Conservation (phyloP, 345 rosid species). For the Pelargonium nanum region DNA sequence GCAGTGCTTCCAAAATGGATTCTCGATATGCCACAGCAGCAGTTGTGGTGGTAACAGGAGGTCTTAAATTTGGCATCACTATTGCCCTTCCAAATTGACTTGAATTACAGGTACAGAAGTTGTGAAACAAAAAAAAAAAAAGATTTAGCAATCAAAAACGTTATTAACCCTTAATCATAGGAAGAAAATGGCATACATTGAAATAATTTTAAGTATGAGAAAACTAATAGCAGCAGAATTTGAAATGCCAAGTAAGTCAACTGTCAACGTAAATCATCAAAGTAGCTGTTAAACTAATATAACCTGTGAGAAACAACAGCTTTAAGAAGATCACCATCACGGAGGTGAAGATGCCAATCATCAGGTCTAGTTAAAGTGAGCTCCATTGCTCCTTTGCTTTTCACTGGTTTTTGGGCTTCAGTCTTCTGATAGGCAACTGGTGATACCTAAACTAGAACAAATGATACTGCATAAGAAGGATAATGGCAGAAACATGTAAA, state of each 20-base stretch:
- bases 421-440: slow-evolving; percentile 1
- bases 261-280: background rate
- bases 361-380: slow-evolving; percentile 62
- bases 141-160: background rate
- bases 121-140: slow-evolving; percentile 1
- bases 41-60: slow-evolving; percentile 66
- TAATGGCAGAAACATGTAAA: background rate
- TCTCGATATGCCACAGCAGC: slow-evolving; percentile 47
- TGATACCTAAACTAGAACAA: slow-evolving; percentile 5
- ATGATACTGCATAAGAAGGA: background rate
- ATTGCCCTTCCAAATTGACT: slow-evolving; percentile 69
- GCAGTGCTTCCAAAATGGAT: slow-evolving; percentile 34
- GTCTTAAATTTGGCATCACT: slow-evolving; percentile 91
- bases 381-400: slow-evolving; percentile 38
- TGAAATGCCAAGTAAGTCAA: background rate
- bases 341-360: slow-evolving; percentile 92
- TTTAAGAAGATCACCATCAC: slow-evolving; percentile 56
- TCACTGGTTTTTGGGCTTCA: slow-evolving; percentile 13
- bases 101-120: slow-evolving; percentile 30
- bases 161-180: too few relatives aligned
- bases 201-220: too few relatives aligned
- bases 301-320: slow-evolving; percentile 76
- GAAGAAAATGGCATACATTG: too few relatives aligned
- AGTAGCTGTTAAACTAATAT: background rate
- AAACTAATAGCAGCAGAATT: background rate